phyloP scores from a whole-genome alignment of 2,329 filamentous ascomycete genomes.

The Ophiosphaerella narmari region DNA sequence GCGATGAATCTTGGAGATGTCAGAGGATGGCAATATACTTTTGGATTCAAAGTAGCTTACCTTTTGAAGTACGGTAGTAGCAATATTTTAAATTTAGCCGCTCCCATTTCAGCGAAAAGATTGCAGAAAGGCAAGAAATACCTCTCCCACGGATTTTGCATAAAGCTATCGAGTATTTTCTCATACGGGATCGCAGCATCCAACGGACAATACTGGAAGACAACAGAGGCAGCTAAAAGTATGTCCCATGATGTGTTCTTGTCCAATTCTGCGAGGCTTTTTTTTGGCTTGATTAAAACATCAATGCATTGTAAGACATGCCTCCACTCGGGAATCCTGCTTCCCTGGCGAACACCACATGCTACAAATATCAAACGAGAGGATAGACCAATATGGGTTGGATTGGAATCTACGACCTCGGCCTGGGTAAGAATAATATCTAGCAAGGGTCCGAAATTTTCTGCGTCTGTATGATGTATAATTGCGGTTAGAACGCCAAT shows the following conservation, averaged over 20 bases:
- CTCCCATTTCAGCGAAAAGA: conserved; percentile 74
- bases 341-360: conserved; percentile 80
- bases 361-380: conserved; percentile 67
- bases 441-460: conserved; percentile 73
- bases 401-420: conserved; percentile 52
- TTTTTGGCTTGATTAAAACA: conserved; percentile 33
- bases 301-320: conserved; percentile 57
- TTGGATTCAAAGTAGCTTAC: conserved; percentile 45
- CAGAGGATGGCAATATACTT: conserved; percentile 16
- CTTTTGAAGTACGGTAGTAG: conserved; percentile 81
- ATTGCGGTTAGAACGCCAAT: conserved; percentile 78
- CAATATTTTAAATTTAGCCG: conserved; percentile 76
- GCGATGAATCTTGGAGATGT: conserved; percentile 67
- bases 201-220: conserved; percentile 77
- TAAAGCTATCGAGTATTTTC: conserved; percentile 67
- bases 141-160: conserved; percentile 65
- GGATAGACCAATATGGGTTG: conserved; percentile 26
- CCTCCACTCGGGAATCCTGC: conserved; percentile 74
- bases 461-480: conserved; percentile 77
- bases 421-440: conserved; percentile 57
- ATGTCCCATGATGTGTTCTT: conserved; percentile 36
- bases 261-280: conserved; percentile 36
- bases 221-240: conserved; percentile 61
- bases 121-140: conserved; percentile 88
- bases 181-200: conserved; percentile 76